These are phyloP conservation scores for Phytophthora sansomeana DNA, from an alignment of 352 stramenopile species.

Conservation along the genomic window DNA sequence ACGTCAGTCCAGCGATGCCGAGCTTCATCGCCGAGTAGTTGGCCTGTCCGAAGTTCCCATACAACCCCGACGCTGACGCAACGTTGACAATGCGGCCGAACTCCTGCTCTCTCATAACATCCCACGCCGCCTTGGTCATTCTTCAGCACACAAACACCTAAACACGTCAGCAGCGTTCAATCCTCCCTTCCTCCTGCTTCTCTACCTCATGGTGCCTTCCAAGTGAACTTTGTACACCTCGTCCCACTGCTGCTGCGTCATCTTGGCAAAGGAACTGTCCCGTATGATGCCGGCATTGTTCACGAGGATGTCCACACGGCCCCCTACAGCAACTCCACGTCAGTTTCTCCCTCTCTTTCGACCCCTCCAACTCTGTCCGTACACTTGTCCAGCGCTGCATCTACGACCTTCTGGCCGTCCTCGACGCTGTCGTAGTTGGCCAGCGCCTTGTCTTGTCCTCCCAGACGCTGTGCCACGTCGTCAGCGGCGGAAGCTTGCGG, in stretches of 20 bases:
- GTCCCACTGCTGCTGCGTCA: slow-evolving; percentile 89
- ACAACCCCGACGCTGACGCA: slow-evolving; percentile 82
- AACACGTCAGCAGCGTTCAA: not conserved
- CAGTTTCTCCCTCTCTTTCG: not conserved
- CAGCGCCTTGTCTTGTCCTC: slow-evolving; percentile 51
- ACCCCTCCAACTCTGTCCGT: not conserved
- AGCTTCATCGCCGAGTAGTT: slow-evolving; percentile 93
- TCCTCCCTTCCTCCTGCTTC: not conserved
- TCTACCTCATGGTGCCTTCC: slow-evolving; percentile 80
- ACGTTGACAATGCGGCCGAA: slow-evolving; percentile 91
- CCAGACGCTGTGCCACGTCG: slow-evolving; percentile 63
- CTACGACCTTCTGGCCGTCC: slow-evolving; percentile 78
- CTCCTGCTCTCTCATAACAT: slow-evolving; percentile 76
- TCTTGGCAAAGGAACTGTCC: slow-evolving; percentile 87
- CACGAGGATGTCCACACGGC: slow-evolving; percentile 91
- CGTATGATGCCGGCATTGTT: slow-evolving; percentile 95
- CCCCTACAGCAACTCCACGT: slow-evolving; percentile 44
- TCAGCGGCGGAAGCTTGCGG: slow-evolving; percentile 65
- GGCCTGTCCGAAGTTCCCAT: slow-evolving; percentile 91
- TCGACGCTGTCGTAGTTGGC: slow-evolving; percentile 83
- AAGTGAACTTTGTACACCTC: slow-evolving; percentile 86
- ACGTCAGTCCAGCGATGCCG: slow-evolving; percentile 93
- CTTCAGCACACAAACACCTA: slow-evolving; percentile 21
- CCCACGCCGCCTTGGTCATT: slow-evolving; percentile 83
- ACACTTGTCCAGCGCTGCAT: slow-evolving; percentile 89